Percentiles rank a stretch among this genome's conserved stretches.
Evolutionary conservation across 176 grass and related monocot species (phyloP).

Genomic region (Aegilops bicornis): DNA sequence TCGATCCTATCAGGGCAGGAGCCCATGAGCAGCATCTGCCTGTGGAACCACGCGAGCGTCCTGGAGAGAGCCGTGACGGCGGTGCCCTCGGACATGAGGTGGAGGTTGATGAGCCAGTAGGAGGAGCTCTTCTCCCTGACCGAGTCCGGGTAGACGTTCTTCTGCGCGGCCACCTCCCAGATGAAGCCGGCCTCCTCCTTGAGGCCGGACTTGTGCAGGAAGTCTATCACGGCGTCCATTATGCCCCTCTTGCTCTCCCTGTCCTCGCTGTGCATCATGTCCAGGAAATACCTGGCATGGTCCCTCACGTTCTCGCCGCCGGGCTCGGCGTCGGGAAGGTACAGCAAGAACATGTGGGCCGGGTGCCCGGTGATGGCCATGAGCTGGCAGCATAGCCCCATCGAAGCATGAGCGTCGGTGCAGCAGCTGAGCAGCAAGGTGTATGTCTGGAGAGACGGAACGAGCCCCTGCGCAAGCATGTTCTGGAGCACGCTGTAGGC

Average conservation of each 20-base stretch:
- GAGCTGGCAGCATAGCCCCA: constrained; percentile 70
- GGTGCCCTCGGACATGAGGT: constrained; percentile 95
- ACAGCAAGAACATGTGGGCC: constrained; percentile 80
- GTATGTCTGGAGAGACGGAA: constrained; percentile 92
- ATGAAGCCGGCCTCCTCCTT: constrained; percentile 96
- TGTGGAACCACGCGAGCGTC: constrained; percentile 92
- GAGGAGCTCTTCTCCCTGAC: constrained; percentile 67
- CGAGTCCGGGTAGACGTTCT: constrained; percentile 92
- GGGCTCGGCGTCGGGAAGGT: constrained; percentile 82
- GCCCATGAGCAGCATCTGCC: constrained; percentile 58
- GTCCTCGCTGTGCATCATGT: constrained; percentile 95
- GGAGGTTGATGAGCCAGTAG: constrained; percentile 93
- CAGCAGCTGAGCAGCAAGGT: constrained; percentile 89
- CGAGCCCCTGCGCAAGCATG: constrained; percentile 68
- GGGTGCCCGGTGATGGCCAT: constrained; percentile 89
- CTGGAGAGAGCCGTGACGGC: constrained; percentile 77
- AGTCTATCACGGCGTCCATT: constrained; percentile 89
- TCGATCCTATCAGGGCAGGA: constrained; percentile 62
- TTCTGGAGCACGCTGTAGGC: constrained; percentile 70
- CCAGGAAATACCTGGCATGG: constrained; percentile 72
- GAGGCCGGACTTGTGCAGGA: constrained; percentile 82
- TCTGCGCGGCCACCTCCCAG: constrained; percentile 89
- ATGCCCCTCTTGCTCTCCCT: constrained; percentile 91
- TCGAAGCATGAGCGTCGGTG: constrained; percentile 49
- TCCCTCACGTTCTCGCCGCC: constrained; percentile 70